Base-by-base conservation (phyloP, 1,284 basidiomycete genomes). In the Thelephora terrestris region DNA sequence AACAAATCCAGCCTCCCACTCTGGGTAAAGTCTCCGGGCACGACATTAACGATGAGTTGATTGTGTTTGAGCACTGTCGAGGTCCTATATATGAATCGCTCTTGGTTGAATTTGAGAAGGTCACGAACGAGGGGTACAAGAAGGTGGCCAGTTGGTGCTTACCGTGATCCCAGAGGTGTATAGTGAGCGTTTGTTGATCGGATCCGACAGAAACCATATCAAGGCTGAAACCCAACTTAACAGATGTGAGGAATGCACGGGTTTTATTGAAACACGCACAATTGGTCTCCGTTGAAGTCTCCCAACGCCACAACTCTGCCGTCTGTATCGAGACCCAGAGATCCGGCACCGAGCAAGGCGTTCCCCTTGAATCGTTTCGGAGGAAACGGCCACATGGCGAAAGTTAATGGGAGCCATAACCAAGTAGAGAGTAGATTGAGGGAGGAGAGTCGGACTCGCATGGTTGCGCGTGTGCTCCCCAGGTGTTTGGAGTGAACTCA, bases 201-300 rank as follows among this genome's bases (percentile, higher is more conserved):
- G 75, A 63, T 43, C 73, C 81, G 23, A 98, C 69, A 9, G 81
- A 73, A 48, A 98, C 73, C 3, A 93, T 69, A 64, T 99, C 95
- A 52, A 91, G 64, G 60, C 91, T 93, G 57, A 42, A 38, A 18
- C 9, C 39, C 20, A 42, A 5, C 10, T 10, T 42, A 14, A 42
- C 4, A 6, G 7, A 3, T 12, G 29, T 32, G 18, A 57, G 24
- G 25, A 49, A 43, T 18, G 50, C 48, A 51, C 35, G 43, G 46
- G 44, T 32, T 47, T 43, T 14, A 42, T 18, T 39, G 17, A 20
- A 40, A 12, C 20, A 70, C 87, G 64, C 62, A 95, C 91, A 89
- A 89, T 62, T 96, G 92, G 64, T 98, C 93, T 4, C 89, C 93
- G 62, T 97, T 84, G 64, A 91, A 94, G 68, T 99, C 95, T 25